A percentile compares a stretch with the other conserved stretches of the same genome.
Evolutionary conservation across 306 rosid genomes (phyloP).

Genomic region (Urtica urens): DNA sequence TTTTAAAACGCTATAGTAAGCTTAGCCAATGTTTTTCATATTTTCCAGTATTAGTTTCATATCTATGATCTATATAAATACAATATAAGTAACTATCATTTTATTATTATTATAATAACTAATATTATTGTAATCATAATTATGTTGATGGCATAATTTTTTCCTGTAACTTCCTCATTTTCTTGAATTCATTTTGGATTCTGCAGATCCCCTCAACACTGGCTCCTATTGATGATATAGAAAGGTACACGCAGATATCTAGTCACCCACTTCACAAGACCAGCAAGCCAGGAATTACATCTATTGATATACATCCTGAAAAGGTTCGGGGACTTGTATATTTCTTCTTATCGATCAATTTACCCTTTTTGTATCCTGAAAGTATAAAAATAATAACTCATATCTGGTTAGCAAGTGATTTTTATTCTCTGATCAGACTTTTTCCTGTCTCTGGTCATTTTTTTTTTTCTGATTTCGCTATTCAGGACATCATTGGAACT

Average conservation of each 20-base stretch:
- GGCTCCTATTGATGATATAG: conserved; percentile 75
- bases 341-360: neutral
- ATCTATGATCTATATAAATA: neutral
- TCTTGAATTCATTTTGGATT: conserved; percentile 3
- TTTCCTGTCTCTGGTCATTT: neutral
- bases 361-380: neutral
- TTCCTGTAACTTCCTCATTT: neutral
- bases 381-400: too few relatives aligned
- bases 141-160: too few relatives aligned
- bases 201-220: conserved; percentile 68
- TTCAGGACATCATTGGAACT: conserved; percentile 83
- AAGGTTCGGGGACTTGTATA: conserved; percentile 41
- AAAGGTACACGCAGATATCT: conserved; percentile 84
- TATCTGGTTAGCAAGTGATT: neutral
- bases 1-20: neutral
- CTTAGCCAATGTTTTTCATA: too few relatives aligned
- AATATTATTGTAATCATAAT: too few relatives aligned
- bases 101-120: neutral
- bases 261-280: conserved; percentile 97
- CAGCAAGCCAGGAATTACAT: conserved; percentile 79
- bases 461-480: conserved; percentile 7
- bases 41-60: neutral
- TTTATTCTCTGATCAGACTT: conserved; percentile 9
- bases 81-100: neutral
- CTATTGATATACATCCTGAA: conserved; percentile 58